These are phyloP conservation scores for Rhododendron williamsianum DNA, from an alignment of 148 eudicot species.

Conservation along the genomic window DNA sequence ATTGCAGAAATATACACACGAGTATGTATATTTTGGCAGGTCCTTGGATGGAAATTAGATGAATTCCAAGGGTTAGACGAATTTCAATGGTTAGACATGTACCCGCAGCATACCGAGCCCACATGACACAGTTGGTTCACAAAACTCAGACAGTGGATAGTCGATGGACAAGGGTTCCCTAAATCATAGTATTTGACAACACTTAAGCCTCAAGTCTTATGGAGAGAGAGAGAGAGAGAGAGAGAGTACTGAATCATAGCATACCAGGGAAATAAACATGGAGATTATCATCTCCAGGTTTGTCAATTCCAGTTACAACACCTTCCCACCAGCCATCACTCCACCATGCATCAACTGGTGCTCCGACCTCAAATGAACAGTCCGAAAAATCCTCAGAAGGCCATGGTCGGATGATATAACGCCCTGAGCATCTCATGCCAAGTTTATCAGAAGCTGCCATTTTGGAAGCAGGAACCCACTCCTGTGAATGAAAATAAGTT, in stretches of 20 bases:
- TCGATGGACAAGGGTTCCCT: not conserved
- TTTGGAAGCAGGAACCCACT: slow-evolving; percentile 33
- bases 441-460: slow-evolving; percentile 33
- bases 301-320: slow-evolving; percentile 21
- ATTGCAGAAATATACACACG: not conserved
- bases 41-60: not conserved
- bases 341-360: slow-evolving; percentile 46
- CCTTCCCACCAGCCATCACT: slow-evolving; percentile 50
- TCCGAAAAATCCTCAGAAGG: slow-evolving; percentile 21
- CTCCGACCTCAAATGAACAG: slow-evolving; percentile 22
- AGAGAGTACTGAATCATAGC: not conserved
- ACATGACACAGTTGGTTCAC: not conserved
- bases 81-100: not conserved
- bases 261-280: slow-evolving; percentile 43
- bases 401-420: slow-evolving; percentile 34
- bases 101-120: not conserved
- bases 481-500: slow-evolving; percentile 19
- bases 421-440: slow-evolving; percentile 31
- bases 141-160: not conserved
- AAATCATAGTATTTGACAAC: not conserved
- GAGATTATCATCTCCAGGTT: slow-evolving; percentile 12
- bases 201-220: too few species aligned
- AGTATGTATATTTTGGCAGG: too few species aligned
- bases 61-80: not conserved
- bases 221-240: not conserved